phyloP scores from a whole-genome alignment of 192 early-diverging fungal genomes.

The Chytriomyces hyalinus region DNA sequence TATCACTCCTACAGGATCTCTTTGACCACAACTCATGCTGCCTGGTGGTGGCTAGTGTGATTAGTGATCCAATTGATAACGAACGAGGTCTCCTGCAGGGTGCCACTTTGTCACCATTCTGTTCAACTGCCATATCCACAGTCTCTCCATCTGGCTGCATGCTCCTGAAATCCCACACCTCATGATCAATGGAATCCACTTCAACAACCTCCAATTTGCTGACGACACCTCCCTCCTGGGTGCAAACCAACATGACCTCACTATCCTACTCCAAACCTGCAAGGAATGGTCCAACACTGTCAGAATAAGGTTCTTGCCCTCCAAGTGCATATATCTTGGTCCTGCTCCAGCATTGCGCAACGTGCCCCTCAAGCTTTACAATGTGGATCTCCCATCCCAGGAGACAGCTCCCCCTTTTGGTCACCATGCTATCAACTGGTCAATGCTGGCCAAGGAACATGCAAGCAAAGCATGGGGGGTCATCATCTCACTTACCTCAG shows the following conservation, averaged over 20 bases:
- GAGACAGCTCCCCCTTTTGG: no score
- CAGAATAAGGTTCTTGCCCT: background rate
- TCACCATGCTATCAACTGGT: no score
- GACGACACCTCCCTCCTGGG: background rate
- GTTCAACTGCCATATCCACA: background rate
- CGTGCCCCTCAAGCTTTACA: no score
- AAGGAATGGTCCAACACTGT: background rate
- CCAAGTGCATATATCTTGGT: no score
- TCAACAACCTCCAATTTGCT: background rate
- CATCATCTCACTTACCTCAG: no score
- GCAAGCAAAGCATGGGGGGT: no score
- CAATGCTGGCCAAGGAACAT: no score
- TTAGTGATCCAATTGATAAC: background rate
- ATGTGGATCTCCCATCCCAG: no score
- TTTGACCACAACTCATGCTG: slow-evolving; percentile 3
- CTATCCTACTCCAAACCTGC: background rate
- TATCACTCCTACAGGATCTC: background rate
- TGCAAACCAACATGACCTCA: background rate
- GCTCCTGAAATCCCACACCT: background rate
- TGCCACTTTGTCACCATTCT: background rate
- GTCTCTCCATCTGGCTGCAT: background rate
- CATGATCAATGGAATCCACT: background rate
- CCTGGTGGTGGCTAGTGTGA: background rate
- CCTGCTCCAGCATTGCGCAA: no score
- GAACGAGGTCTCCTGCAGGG: background rate